These are phyloP conservation scores for Rhynchospora pubera DNA, from an alignment of 176 grass and related monocot genomes.

Conservation along the genomic window DNA sequence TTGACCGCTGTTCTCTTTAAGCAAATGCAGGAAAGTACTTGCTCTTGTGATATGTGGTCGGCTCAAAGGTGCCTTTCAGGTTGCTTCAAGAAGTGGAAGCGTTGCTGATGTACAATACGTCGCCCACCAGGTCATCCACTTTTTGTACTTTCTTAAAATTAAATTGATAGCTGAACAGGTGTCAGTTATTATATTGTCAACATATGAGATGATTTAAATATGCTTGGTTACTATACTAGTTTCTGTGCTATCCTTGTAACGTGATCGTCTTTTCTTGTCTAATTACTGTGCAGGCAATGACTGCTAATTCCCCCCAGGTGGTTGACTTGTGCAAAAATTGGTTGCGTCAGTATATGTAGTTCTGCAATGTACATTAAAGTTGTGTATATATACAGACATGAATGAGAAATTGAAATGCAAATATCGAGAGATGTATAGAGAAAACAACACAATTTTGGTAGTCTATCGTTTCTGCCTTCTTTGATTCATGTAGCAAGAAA, in stretches of 20 bases:
- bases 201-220: neutral
- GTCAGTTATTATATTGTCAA: neutral
- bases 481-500: neutral
- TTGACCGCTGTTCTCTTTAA: slow-evolving; percentile 8
- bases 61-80: slow-evolving; percentile 93
- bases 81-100: slow-evolving; percentile 92
- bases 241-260: neutral
- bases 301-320: slow-evolving; percentile 67
- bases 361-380: neutral
- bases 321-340: slow-evolving; percentile 94
- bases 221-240: neutral
- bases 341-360: slow-evolving; percentile 88
- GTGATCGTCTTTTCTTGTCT: slow-evolving; percentile 25
- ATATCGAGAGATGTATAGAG: slow-evolving; percentile 12
- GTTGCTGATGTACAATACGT: slow-evolving; percentile 98
- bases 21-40: slow-evolving; percentile 83
- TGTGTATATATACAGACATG: neutral
- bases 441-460: slow-evolving; percentile 10
- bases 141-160: neutral
- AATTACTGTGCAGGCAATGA: slow-evolving; percentile 52
- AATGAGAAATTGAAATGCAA: slow-evolving; percentile 8
- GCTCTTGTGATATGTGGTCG: slow-evolving; percentile 79
- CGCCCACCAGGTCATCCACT: slow-evolving; percentile 71
- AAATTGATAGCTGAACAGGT: neutral
- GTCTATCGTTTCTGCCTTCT: neutral